Conservation (phyloP, 169 alveolate species). For the Plasmodium gonderi region DNA sequence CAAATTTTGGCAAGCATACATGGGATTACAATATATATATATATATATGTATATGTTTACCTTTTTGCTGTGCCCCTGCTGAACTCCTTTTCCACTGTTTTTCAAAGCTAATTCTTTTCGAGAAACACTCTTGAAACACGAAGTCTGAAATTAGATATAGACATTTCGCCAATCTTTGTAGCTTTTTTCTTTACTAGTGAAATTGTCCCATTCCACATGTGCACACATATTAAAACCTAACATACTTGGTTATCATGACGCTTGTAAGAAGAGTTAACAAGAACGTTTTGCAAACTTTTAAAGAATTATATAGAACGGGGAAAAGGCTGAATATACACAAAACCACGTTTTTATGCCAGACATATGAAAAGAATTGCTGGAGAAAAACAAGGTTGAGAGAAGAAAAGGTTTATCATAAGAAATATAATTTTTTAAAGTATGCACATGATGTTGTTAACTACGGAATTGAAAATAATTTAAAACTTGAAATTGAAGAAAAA, state of each 20-base stretch:
- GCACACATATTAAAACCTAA: not conserved
- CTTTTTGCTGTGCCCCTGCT: not conserved
- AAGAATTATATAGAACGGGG: slow-evolving; percentile 49
- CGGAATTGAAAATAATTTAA: slow-evolving; percentile 65
- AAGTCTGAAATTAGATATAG: not conserved
- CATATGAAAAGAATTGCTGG: slow-evolving; percentile 75
- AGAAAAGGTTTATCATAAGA: slow-evolving; percentile 72
- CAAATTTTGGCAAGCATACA: not conserved
- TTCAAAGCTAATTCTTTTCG: too few relatives aligned
- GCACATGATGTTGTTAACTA: slow-evolving; percentile 69
- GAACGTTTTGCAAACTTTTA: slow-evolving; percentile 68
- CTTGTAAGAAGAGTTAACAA: slow-evolving; percentile 50
- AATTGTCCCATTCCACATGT: not conserved
- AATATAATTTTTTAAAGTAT: slow-evolving; percentile 68
- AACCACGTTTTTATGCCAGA: slow-evolving; percentile 67
- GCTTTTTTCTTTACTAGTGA: not conserved
- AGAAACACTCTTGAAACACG: not conserved
- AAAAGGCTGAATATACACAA: slow-evolving; percentile 66
- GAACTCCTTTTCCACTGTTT: too few relatives aligned
- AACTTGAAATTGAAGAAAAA: slow-evolving; percentile 65
- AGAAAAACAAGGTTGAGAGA: slow-evolving; percentile 72
- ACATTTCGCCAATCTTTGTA: not conserved
- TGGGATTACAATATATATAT: too few relatives aligned
- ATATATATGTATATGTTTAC: not conserved
- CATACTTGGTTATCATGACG: slow-evolving; percentile 15